These are phyloP conservation scores for Hordeum pubiflorum DNA, from an alignment of 202 grass and related monocot species.

Conservation along the genomic window DNA sequence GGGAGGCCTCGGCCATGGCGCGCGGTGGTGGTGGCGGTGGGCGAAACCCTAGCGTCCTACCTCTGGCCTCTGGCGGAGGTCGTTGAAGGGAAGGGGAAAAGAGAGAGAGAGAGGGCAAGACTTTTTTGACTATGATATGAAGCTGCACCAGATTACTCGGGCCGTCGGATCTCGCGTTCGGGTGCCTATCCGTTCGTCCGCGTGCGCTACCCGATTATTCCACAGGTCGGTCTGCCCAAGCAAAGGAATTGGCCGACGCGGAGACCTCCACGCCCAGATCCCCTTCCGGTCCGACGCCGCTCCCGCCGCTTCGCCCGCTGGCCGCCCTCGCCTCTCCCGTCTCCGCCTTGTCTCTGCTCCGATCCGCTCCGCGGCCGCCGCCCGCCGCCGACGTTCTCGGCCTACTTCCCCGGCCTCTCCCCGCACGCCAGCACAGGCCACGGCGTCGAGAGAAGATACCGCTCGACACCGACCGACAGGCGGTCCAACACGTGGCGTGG, in stretches of 20 bases:
- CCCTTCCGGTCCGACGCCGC: not conserved
- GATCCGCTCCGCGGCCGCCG: not conserved
- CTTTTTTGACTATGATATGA: not conserved
- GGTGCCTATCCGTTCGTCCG: not conserved
- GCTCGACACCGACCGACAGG: not conserved
- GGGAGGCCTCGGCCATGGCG: constrained; percentile 43
- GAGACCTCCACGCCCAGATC: not conserved
- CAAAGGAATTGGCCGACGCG: not conserved
- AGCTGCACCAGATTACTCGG: not conserved
- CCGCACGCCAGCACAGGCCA: not conserved
- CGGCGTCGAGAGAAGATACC: not conserved
- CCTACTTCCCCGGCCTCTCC: not conserved
- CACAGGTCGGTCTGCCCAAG: not conserved
- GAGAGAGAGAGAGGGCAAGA: not conserved
- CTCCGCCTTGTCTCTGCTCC: not conserved
- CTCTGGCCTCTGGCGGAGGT: constrained; percentile 26
- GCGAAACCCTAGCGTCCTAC: constrained; percentile 34
- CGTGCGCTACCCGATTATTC: not conserved
- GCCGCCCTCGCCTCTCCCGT: not conserved
- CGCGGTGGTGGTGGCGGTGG: not conserved
- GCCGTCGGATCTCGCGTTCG: not conserved
- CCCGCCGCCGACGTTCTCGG: not conserved
- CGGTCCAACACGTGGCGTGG: not conserved
- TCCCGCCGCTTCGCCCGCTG: not conserved
- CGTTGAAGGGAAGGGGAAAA: not conserved